These are phyloP conservation scores for Castanospermum australe DNA, from an alignment of 306 rosid genomes.

Conservation along the genomic window DNA sequence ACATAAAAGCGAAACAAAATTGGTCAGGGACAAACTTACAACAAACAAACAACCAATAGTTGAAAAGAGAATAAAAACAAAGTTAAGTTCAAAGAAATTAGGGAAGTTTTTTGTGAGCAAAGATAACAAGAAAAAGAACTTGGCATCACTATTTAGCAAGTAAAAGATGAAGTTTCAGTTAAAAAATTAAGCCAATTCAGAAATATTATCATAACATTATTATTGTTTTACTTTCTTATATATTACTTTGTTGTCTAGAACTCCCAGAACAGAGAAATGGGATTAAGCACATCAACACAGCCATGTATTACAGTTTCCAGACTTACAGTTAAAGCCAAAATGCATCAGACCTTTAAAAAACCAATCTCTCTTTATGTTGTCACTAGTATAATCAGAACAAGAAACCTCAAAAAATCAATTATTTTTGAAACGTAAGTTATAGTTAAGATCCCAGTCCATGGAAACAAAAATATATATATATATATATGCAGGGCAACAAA, in stretches of 20 bases:
- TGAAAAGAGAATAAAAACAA: neutral
- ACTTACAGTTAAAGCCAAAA: neutral
- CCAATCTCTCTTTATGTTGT: neutral
- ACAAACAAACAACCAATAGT: neutral
- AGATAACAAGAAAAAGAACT: neutral
- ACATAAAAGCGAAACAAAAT: too few species aligned
- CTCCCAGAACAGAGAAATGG: neutral
- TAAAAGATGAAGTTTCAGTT: neutral
- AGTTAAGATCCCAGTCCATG: neutral
- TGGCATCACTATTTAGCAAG: neutral
- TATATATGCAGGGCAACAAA: slow-evolving; percentile 26
- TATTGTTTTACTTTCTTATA: neutral
- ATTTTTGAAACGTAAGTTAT: neutral
- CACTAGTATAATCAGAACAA: neutral
- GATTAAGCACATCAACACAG: neutral
- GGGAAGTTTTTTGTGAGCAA: neutral
- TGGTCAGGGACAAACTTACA: too few species aligned
- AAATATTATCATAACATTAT: neutral
- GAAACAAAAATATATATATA: neutral
- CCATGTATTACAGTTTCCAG: neutral
- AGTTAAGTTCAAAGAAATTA: neutral
- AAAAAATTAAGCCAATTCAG: neutral
- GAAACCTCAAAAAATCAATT: neutral
- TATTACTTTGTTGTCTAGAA: neutral
- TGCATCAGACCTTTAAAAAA: too few species aligned